A percentile compares a stretch with the other conserved stretches of the same genome.
Evolutionary conservation across 768 basidiomycete genomes (phyloP).

Genomic region (Sistotremastrum suecicum): DNA sequence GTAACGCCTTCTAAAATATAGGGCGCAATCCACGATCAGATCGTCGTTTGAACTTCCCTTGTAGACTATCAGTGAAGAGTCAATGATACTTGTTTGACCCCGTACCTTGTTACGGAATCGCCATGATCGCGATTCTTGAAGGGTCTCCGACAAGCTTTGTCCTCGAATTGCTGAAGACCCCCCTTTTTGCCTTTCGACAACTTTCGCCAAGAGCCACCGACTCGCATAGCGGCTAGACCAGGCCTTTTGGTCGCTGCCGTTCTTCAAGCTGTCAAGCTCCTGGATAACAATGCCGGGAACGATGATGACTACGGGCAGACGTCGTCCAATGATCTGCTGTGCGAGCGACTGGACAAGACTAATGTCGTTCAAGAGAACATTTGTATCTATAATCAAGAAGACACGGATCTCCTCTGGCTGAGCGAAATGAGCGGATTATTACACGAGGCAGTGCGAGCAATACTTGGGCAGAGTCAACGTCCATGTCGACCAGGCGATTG

Average conservation of each 20-base stretch:
- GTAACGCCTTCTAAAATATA: constrained; percentile 33
- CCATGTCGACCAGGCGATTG: too few relatives aligned
- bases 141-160: constrained; percentile 50
- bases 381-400: constrained; percentile 64
- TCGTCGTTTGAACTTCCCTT: constrained; percentile 44
- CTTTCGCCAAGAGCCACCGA: constrained; percentile 49
- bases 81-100: constrained; percentile 26
- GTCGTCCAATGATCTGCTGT: constrained; percentile 36
- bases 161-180: constrained; percentile 29
- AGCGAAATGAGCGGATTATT: too few relatives aligned
- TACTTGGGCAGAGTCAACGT: too few relatives aligned
- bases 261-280: constrained; percentile 54
- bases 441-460: too few relatives aligned
- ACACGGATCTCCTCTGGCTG: too few relatives aligned
- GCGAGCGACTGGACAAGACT: constrained; percentile 52
- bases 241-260: constrained; percentile 20
- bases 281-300: constrained; percentile 64
- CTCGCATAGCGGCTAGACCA: constrained; percentile 62
- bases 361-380: constrained; percentile 57
- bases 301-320: constrained; percentile 42
- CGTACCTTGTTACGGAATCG: constrained; percentile 25
- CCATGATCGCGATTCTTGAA: constrained; percentile 44
- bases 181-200: constrained; percentile 31
- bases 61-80: constrained; percentile 4
- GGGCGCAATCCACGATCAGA: constrained; percentile 64